Percentiles rank a stretch among this genome's conserved stretches.
These are phyloP conservation scores for Populus hybrid DNA, from an alignment of 441 rosid genomes.

Conservation along the genomic window DNA sequence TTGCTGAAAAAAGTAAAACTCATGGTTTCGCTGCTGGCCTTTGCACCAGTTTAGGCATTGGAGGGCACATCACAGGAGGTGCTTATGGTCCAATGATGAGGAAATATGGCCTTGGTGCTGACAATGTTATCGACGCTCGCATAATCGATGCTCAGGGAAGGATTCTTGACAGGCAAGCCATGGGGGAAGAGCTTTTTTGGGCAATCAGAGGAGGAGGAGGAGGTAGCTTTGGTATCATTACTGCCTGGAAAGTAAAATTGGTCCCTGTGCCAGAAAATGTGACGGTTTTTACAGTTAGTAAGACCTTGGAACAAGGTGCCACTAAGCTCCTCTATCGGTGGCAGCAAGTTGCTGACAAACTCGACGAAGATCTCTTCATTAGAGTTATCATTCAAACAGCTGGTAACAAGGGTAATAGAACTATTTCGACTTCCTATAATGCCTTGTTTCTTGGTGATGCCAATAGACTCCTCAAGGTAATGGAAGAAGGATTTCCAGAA, in stretches of 20 bases:
- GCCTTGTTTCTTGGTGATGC: constrained; percentile 54
- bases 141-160: constrained; percentile 46
- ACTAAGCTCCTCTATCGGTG: constrained; percentile 49
- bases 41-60: constrained; percentile 52
- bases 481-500: constrained; percentile 48
- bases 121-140: constrained; percentile 51
- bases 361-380: constrained; percentile 44
- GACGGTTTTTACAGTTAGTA: constrained; percentile 52
- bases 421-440: constrained; percentile 31
- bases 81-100: constrained; percentile 67
- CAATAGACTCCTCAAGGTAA: constrained; percentile 29
- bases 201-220: constrained; percentile 68
- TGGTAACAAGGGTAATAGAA: constrained; percentile 14
- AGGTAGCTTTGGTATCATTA: constrained; percentile 52
- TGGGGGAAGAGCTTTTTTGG: constrained; percentile 70
- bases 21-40: constrained; percentile 64
- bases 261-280: constrained; percentile 62
- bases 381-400: constrained; percentile 43
- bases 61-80: constrained; percentile 65
- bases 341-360: constrained; percentile 40
- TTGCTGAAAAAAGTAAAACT: constrained; percentile 37
- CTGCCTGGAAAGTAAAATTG: constrained; percentile 55
- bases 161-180: constrained; percentile 36
- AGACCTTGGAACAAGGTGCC: constrained; percentile 36
- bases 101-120: constrained; percentile 55